Percentiles rank a stretch among this genome's conserved stretches.
Evolutionary conservation across 1,139 yeast species (phyloP).

Genomic region (Hyphopichia buzzinii): DNA sequence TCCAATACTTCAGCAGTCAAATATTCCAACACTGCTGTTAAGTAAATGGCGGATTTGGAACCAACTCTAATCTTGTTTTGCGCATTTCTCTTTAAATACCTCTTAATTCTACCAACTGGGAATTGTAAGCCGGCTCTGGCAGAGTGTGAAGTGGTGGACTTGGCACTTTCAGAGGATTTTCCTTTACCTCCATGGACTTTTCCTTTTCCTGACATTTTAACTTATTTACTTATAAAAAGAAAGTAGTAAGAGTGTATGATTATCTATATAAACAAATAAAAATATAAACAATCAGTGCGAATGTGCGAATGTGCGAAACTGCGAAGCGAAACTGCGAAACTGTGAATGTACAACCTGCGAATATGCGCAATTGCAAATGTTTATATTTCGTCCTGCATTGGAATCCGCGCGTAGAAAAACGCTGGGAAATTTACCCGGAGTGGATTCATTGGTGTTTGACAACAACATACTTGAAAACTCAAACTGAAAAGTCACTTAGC

Average conservation of each 20-base stretch:
- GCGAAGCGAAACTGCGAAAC: constrained; percentile 1
- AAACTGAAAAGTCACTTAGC: constrained; percentile 10
- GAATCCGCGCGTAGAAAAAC: constrained; percentile 1
- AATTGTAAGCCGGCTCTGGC: constrained; percentile 97
- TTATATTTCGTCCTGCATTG: constrained; percentile 6
- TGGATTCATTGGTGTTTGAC: background rate
- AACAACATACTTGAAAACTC: background rate
- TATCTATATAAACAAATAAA: background rate
- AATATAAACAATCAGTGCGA: constrained; percentile 6
- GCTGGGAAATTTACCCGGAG: too few species aligned
- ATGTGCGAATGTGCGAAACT: background rate
- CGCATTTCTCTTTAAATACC: constrained; percentile 88
- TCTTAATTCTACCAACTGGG: constrained; percentile 98
- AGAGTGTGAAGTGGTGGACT: constrained; percentile 79
- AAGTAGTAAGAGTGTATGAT: background rate
- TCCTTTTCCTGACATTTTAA: constrained; percentile 73
- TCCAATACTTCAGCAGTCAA: constrained; percentile 98
- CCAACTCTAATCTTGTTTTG: constrained; percentile 96
- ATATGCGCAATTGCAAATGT: constrained; percentile 1
- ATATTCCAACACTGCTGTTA: constrained; percentile 96
- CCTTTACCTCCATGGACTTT: constrained; percentile 98
- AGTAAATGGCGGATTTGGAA: constrained; percentile 93
- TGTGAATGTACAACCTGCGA: constrained; percentile 5
- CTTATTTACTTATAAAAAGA: constrained; percentile 6
- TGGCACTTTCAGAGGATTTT: constrained; percentile 71